phyloP scores from a whole-genome alignment of 2,329 filamentous ascomycete genomes.

The Clarireedia paspali region DNA sequence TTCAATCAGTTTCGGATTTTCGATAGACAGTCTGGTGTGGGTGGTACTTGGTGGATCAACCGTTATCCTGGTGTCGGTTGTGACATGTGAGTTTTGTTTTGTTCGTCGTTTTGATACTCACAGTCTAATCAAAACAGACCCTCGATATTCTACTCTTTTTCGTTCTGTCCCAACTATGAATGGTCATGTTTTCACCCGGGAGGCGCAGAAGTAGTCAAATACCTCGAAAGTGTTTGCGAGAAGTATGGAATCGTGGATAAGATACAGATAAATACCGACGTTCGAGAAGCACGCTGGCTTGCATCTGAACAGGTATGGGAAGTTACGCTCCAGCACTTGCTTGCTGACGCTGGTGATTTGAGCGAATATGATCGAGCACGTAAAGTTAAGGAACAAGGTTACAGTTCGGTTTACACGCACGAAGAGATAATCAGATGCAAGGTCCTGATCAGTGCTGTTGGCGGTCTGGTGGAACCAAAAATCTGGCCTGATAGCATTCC shows the following conservation, averaged over 20 bases:
- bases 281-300: slow-evolving; percentile 44
- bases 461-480: slow-evolving; percentile 47
- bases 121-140: slow-evolving; percentile 34
- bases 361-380: slow-evolving; percentile 38
- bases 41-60: slow-evolving; percentile 49
- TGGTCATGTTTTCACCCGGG: slow-evolving; percentile 52
- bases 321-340: slow-evolving; percentile 41
- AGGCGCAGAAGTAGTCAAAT: slow-evolving; percentile 50
- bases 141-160: slow-evolving; percentile 49
- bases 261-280: slow-evolving; percentile 49
- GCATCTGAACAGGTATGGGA: slow-evolving; percentile 48
- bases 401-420: slow-evolving; percentile 39
- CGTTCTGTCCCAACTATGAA: slow-evolving; percentile 50
- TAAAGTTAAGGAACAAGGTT: slow-evolving; percentile 36
- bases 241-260: slow-evolving; percentile 49
- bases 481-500: slow-evolving; percentile 41
- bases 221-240: slow-evolving; percentile 44
- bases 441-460: slow-evolving; percentile 46
- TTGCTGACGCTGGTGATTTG: slow-evolving; percentile 46
- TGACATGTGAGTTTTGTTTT: slow-evolving; percentile 34
- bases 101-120: neutral
- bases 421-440: slow-evolving; percentile 46
- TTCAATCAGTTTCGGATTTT: slow-evolving; percentile 53
- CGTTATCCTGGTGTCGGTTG: slow-evolving; percentile 47
- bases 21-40: slow-evolving; percentile 47